Evolutionary conservation across 23 red algal genomes (phyloP).

Genomic region (Gracilaria gracilis): DNA sequence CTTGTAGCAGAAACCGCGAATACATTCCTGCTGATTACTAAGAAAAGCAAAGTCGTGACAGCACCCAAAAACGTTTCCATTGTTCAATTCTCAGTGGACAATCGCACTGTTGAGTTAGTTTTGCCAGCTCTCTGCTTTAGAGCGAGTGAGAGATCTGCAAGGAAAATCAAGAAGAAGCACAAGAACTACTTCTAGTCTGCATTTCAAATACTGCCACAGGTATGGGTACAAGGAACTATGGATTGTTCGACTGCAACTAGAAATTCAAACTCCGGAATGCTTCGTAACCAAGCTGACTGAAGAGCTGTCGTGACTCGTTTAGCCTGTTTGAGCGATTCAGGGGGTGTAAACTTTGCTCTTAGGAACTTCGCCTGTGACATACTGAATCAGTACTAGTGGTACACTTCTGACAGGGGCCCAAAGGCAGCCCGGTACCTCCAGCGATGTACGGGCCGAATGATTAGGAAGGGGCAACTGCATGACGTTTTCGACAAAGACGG

Average conservation of each 20-base stretch:
- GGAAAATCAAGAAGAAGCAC: constrained; percentile 78
- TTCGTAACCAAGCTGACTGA: neutral
- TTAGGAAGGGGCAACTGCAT: neutral
- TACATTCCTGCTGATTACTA: constrained; percentile 52
- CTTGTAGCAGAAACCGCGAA: constrained; percentile 73
- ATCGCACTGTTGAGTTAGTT: constrained; percentile 34
- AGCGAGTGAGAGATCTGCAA: constrained; percentile 60
- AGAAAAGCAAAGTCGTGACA: constrained; percentile 35
- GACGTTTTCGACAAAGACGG: neutral
- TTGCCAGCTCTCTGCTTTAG: constrained; percentile 51
- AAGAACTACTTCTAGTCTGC: constrained; percentile 11
- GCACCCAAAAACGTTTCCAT: constrained; percentile 61
- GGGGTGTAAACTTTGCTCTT: no score
- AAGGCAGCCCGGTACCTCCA: neutral
- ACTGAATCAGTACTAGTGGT: no score
- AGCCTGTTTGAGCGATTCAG: no score
- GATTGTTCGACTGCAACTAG: no score
- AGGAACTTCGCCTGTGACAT: no score
- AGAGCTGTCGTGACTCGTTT: neutral
- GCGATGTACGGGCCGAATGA: neutral
- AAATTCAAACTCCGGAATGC: neutral
- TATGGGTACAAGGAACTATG: neutral
- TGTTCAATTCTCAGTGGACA: constrained; percentile 17
- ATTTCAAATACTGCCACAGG: neutral
- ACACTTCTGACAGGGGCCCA: neutral